These are phyloP conservation scores for Hymenoscyphus linearis DNA, from an alignment of 2,329 filamentous ascomycete genomes.

Conservation along the genomic window DNA sequence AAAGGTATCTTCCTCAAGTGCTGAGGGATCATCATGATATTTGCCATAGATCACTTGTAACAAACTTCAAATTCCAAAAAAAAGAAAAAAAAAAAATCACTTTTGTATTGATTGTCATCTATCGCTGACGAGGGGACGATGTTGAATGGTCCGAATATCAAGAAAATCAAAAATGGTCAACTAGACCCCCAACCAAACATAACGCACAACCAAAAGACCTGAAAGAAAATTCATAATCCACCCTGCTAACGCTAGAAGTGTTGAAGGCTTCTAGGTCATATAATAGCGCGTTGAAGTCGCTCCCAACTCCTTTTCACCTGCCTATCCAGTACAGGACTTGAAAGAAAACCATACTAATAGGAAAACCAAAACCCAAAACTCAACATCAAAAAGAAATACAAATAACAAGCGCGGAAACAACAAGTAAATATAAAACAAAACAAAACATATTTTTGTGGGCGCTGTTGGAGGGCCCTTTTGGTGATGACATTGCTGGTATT, in stretches of 20 bases:
- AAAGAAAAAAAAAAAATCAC: too few relatives aligned
- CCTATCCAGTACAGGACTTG: background rate
- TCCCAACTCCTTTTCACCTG: background rate
- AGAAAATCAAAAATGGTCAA: background rate
- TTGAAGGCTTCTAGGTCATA: background rate
- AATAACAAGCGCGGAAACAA: background rate
- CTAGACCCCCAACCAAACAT: background rate
- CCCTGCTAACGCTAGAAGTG: background rate
- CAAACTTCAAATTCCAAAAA: too few relatives aligned
- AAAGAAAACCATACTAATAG: background rate
- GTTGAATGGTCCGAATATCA: background rate
- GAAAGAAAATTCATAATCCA: background rate
- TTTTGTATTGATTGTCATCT: background rate
- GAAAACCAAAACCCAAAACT: background rate
- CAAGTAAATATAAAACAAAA: background rate
- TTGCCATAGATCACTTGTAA: background rate
- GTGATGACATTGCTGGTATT: background rate
- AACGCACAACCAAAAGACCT: background rate
- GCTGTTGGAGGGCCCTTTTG: background rate
- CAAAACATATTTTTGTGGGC: background rate
- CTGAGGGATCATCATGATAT: constrained; percentile 34
- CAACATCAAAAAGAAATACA: background rate
- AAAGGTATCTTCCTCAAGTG: constrained; percentile 81
- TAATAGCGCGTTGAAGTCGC: background rate
- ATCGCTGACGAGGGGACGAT: background rate